Base-by-base conservation (phyloP, 192 early-diverging fungal species). In the Gonapodya sp. region DNA sequence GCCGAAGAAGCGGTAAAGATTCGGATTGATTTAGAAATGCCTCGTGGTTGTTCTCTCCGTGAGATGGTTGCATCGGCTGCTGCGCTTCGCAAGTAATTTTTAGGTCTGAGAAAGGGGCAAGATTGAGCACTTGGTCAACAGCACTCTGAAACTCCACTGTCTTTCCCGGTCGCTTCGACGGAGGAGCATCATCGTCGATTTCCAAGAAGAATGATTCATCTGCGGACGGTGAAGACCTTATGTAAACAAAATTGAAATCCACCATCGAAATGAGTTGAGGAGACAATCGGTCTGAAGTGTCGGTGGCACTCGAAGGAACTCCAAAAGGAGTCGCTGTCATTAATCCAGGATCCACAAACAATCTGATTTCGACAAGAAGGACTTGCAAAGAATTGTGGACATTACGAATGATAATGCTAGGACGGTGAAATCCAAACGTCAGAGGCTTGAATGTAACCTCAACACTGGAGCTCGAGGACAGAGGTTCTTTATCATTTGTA, bases 351-450 rank as follows among this genome's bases (percentile, higher is more conserved):
- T 96, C 92, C 31, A 92, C 90, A 87, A 95, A 94, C 2, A 93
- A 81, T 0, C 91, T 85, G 1, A 94, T 85, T 79, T 92, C 91
- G 73, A 95, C 87, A 34, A 85, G 83, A 80, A 91, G 84, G 1
- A 86, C 82, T 81, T 95, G 91, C 8, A 84, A 82, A 1, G 88
- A 85, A 79, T 95, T 94, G 83, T 94, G 91, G 36, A 88, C 78
- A 83, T 96, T 96, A 32, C 85, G 87, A 1, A 93, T 88, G n/a
- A 87, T 80, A 16, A 96, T 85, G 14, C 84, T 84, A 73, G 93
- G 91, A 18, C 86, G 85, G 0, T 92, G 82, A 16, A 92, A 85
- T 0, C 94, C 95, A 79, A 87, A 91, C 16, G 86, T 83, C 1
- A 86, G 82, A 32, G 89, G 84, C 0, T 81, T 84, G 31, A 95